These are phyloP conservation scores for Hypomontagnella submonticulosa DNA, from an alignment of 495 filamentous ascomycete genomes.

Conservation along the genomic window DNA sequence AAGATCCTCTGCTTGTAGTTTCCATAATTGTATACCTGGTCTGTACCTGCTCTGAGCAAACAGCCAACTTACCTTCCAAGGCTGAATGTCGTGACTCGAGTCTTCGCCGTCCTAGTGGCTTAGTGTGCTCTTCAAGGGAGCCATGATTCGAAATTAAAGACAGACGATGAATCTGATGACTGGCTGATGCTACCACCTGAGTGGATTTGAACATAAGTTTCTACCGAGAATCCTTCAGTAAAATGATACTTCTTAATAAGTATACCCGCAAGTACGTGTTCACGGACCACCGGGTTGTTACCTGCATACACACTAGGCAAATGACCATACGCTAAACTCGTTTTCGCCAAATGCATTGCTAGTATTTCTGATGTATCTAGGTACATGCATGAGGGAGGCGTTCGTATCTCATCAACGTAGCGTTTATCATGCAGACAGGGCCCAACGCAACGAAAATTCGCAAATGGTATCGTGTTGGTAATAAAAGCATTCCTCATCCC, in stretches of 20 bases:
- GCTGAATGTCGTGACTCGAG: no score
- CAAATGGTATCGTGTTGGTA: slow-evolving; percentile 13
- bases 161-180: no score
- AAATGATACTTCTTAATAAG: slow-evolving; percentile 2
- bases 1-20: slow-evolving; percentile 33
- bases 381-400: slow-evolving; percentile 10
- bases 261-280: slow-evolving; percentile 2
- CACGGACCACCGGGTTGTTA: slow-evolving; percentile 10
- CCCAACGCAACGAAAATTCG: slow-evolving; percentile 13
- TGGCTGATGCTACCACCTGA: no score
- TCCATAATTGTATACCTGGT: slow-evolving; percentile 8
- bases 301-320: neutral
- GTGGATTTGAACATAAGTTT: no score
- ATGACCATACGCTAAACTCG: slow-evolving; percentile 12
- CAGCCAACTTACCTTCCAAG: no score
- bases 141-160: no score
- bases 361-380: slow-evolving; percentile 1
- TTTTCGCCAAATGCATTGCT: slow-evolving; percentile 1
- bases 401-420: slow-evolving; percentile 1
- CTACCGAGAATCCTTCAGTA: neutral
- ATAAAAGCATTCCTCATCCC: neutral
- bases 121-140: no score
- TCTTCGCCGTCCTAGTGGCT: no score
- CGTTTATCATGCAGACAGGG: slow-evolving; percentile 26
- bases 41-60: no score